Evolutionary conservation across 352 stramenopile species (phyloP).

Genomic region (Phytophthora lateralis): DNA sequence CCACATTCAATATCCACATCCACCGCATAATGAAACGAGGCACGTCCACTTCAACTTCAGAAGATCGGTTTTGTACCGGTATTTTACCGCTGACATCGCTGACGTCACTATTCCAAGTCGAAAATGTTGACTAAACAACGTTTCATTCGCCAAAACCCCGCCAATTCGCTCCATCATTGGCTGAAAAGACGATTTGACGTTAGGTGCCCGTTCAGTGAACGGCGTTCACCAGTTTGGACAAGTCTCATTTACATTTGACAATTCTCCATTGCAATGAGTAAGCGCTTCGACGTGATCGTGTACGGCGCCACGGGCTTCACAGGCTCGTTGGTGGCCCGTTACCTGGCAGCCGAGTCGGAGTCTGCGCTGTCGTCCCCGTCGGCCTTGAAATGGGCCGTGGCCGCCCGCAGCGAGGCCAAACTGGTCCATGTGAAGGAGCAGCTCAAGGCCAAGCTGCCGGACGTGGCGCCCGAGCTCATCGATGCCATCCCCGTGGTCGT

Average conservation of each 20-base stretch:
- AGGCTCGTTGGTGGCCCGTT: slow-evolving; percentile 71
- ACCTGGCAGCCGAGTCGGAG: slow-evolving; percentile 60
- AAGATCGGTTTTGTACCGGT: slow-evolving; percentile 10
- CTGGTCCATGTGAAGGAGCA: slow-evolving; percentile 62
- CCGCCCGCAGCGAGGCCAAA: slow-evolving; percentile 78
- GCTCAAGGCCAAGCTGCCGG: slow-evolving; percentile 54
- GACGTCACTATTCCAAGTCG: slow-evolving; percentile 10
- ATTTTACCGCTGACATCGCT: slow-evolving; percentile 12
- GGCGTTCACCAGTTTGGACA: background rate
- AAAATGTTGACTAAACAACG: slow-evolving; percentile 31
- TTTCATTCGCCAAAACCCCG: slow-evolving; percentile 5
- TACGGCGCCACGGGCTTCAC: slow-evolving; percentile 93
- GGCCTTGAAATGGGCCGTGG: slow-evolving; percentile 87
- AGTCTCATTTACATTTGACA: slow-evolving; percentile 11
- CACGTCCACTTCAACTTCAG: slow-evolving; percentile 12
- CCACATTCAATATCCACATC: background rate
- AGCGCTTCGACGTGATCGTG: slow-evolving; percentile 73
- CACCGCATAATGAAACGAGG: background rate
- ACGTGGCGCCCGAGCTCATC: slow-evolving; percentile 41
- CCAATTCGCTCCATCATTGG: slow-evolving; percentile 5
- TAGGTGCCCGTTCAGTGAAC: no score
- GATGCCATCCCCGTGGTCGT: slow-evolving; percentile 56
- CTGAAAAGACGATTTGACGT: background rate
- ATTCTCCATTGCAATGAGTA: slow-evolving; percentile 33
- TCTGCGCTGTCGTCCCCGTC: slow-evolving; percentile 28